Evolutionary conservation across 371 early-diverging fungal genomes (phyloP).

Genomic region (Rozella allomycis): DNA sequence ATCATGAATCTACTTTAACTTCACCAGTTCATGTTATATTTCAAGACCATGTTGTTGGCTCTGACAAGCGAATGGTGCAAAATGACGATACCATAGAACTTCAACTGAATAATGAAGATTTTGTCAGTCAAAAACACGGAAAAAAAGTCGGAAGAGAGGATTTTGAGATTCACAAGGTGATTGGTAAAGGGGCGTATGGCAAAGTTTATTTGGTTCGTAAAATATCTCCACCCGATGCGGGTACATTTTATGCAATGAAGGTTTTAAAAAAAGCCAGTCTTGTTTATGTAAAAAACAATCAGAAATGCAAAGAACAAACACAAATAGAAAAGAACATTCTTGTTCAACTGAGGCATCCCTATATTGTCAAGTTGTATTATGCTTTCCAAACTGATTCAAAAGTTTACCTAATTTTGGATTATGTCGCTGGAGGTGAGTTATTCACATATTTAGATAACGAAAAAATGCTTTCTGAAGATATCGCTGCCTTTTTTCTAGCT

Average conservation of each 20-base stretch:
- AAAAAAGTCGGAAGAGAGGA: conserved; percentile 13
- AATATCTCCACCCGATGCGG: conserved; percentile 1
- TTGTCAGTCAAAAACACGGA: too few relatives aligned
- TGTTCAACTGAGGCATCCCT: conserved; percentile 61
- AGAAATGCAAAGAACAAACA: conserved; percentile 42
- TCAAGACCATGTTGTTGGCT: too few relatives aligned
- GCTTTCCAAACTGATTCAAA: conserved; percentile 62
- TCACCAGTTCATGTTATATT: too few relatives aligned
- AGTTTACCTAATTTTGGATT: conserved; percentile 30
- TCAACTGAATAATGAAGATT: too few relatives aligned
- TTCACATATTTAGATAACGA: conserved; percentile 13
- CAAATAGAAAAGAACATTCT: conserved; percentile 51
- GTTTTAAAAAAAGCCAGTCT: conserved; percentile 67
- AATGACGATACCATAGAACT: too few relatives aligned
- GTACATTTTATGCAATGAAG: conserved; percentile 65
- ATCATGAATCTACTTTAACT: too few relatives aligned
- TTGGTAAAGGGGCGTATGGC: conserved; percentile 37
- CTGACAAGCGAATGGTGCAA: too few relatives aligned
- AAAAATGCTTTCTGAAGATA: conserved; percentile 7
- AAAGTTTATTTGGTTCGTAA: conserved; percentile 10
- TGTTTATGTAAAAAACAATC: conserved; percentile 42
- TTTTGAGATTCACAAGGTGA: conserved; percentile 17
- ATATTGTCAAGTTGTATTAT: conserved; percentile 83
- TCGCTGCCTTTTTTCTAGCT: conserved; percentile 10
- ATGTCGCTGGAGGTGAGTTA: conserved; percentile 18